Conservation (phyloP, 768 basidiomycete genomes). For the Suillus decipiens region DNA sequence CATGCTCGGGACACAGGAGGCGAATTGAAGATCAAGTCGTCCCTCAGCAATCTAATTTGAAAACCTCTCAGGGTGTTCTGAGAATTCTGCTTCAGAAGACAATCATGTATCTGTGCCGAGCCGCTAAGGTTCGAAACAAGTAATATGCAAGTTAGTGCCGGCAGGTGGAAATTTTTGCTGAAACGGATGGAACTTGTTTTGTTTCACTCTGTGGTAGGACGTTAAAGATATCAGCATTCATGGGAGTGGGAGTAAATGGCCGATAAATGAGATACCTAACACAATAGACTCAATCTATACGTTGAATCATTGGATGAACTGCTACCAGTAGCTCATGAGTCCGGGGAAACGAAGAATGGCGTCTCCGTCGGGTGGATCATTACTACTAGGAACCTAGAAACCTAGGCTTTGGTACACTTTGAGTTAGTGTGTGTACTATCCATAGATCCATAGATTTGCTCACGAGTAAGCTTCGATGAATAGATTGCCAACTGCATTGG, state of each 20-base stretch:
- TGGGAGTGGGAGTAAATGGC: background rate
- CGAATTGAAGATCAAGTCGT: background rate
- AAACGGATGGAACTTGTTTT: background rate
- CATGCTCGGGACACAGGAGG: background rate
- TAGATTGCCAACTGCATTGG: background rate
- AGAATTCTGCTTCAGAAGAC: conserved; percentile 1
- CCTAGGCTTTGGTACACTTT: background rate
- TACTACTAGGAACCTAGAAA: background rate
- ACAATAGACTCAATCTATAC: background rate
- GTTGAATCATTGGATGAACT: background rate
- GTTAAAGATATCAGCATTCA: background rate
- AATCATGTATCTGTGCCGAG: background rate
- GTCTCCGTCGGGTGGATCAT: background rate
- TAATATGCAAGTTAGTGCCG: background rate
- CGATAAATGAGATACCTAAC: background rate
- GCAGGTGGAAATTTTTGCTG: background rate
- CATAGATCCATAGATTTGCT: conserved; percentile 1
- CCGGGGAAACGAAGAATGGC: background rate
- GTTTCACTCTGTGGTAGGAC: background rate
- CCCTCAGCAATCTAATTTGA: background rate
- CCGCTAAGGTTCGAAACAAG: background rate
- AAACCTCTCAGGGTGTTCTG: background rate
- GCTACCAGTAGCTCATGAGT: background rate
- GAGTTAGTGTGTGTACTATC: conserved; percentile 2
- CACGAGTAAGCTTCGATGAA: background rate